Evolutionary conservation across 2,329 filamentous ascomycete genomes (phyloP).

Genomic region (Arthrobotrys sinensis): DNA sequence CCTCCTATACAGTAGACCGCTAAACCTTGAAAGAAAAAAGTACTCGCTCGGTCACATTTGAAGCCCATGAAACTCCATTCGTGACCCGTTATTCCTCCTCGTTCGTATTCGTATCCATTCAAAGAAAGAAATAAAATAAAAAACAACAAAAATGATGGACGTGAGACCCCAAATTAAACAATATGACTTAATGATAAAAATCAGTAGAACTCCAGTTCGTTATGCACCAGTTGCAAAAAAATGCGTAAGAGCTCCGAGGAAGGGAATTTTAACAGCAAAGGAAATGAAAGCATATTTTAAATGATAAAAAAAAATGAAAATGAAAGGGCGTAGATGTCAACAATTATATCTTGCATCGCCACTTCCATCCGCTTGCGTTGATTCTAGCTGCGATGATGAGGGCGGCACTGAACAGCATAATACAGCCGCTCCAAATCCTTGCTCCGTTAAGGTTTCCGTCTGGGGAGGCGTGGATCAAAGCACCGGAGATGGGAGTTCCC

Average conservation of each 20-base stretch:
- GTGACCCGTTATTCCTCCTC: slow-evolving; percentile 26
- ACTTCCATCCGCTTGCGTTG: slow-evolving; percentile 51
- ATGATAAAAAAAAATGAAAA: slow-evolving; percentile 1
- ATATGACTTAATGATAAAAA: slow-evolving; percentile 31
- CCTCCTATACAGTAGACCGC: slow-evolving; percentile 4
- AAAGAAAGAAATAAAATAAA: slow-evolving; percentile 19
- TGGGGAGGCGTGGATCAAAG: slow-evolving; percentile 68
- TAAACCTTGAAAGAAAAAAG: slow-evolving; percentile 8
- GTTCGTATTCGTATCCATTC: slow-evolving; percentile 10
- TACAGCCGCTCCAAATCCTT: slow-evolving; percentile 59
- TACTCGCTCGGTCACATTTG: slow-evolving; percentile 10
- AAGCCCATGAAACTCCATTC: slow-evolving; percentile 31
- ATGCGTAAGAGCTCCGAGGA: slow-evolving; percentile 41
- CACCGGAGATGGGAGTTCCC: slow-evolving; percentile 73
- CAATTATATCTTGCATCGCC: slow-evolving; percentile 53
- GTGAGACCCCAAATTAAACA: slow-evolving; percentile 24
- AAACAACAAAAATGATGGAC: slow-evolving; percentile 2
- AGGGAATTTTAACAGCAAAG: slow-evolving; percentile 17
- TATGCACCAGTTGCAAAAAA: slow-evolving; percentile 58
- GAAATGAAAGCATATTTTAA: neutral
- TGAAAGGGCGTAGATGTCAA: neutral
- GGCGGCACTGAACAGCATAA: slow-evolving; percentile 57
- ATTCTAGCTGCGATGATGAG: slow-evolving; percentile 56
- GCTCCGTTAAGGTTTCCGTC: slow-evolving; percentile 51
- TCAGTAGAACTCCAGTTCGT: slow-evolving; percentile 55